A percentile compares a stretch with the other conserved stretches of the same genome.
Conservation (phyloP, 371 early-diverging fungal genomes). For the Smittium culicis region DNA sequence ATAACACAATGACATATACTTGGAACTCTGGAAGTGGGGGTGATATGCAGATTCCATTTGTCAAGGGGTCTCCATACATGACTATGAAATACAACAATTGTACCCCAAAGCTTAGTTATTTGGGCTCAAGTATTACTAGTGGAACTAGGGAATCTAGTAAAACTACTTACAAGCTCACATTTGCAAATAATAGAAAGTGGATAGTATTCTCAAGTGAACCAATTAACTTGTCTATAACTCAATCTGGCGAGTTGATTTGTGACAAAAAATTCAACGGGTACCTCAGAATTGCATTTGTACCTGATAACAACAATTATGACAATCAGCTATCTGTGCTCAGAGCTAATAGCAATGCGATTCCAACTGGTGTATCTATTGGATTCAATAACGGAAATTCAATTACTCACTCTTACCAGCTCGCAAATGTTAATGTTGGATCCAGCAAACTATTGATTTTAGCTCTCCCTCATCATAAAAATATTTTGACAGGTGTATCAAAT, state of each 20-base stretch:
- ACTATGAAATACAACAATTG: constrained; percentile 15
- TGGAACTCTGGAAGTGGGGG: neutral
- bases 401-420: neutral
- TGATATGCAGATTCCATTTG: constrained; percentile 20
- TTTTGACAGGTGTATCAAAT: constrained; percentile 16
- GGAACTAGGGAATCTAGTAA: neutral
- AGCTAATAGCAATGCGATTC: constrained; percentile 12
- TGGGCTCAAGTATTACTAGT: neutral
- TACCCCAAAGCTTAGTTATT: constrained; percentile 9
- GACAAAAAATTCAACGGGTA: constrained; percentile 20
- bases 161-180: constrained; percentile 16
- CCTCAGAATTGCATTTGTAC: constrained; percentile 11
- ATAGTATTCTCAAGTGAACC: constrained; percentile 16
- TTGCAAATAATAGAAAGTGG: constrained; percentile 18
- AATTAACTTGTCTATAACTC: neutral
- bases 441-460: constrained; percentile 17
- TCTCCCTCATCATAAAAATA: constrained; percentile 22
- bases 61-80: constrained; percentile 26
- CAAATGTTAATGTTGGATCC: neutral
- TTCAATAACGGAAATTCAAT: constrained; percentile 15
- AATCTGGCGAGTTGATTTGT: neutral
- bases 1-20: constrained; percentile 19
- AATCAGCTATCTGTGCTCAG: constrained; percentile 26
- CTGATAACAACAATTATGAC: constrained; percentile 7
- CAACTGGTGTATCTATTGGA: constrained; percentile 18